phyloP scores from a whole-genome alignment of 495 filamentous ascomycete genomes.

The Platismatia glauca region DNA sequence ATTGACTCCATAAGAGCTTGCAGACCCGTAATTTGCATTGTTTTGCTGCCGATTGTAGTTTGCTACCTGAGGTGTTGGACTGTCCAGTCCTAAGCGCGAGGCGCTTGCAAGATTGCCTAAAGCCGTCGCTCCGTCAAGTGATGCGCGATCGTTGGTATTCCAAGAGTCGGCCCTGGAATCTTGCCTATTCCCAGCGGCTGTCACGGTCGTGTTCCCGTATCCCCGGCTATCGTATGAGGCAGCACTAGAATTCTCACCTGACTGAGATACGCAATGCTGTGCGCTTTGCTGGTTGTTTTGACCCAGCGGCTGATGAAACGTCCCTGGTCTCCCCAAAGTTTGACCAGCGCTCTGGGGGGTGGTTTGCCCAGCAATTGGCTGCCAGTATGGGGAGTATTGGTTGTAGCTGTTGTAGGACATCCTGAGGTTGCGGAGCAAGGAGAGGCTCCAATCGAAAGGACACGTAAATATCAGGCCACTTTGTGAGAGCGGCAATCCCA shows the following conservation, averaged over 20 bases:
- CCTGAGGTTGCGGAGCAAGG: not conserved
- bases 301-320: slow-evolving; percentile 11
- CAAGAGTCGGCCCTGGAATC: not conserved
- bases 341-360: slow-evolving; percentile 8
- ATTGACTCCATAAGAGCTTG: not conserved
- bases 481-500: not conserved
- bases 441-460: not conserved
- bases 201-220: slow-evolving; percentile 6
- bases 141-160: slow-evolving; percentile 6
- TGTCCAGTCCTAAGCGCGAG: slow-evolving; percentile 19
- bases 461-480: not conserved
- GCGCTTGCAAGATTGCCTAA: slow-evolving; percentile 27
- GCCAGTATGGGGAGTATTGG: slow-evolving; percentile 18
- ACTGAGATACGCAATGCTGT: not conserved
- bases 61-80: slow-evolving; percentile 10
- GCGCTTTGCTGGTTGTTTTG: slow-evolving; percentile 10
- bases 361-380: slow-evolving; percentile 1
- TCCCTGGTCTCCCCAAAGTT: not conserved
- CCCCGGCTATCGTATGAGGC: slow-evolving; percentile 9
- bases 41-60: slow-evolving; percentile 17
- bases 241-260: slow-evolving; percentile 1
- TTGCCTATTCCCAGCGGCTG: not conserved
- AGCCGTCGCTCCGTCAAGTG: slow-evolving; percentile 19
- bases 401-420: slow-evolving; percentile 17
- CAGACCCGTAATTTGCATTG: slow-evolving; percentile 5